Evolutionary conservation across 2,329 filamentous ascomycete species (phyloP).

Genomic region (Pyrenophora seminiperda): DNA sequence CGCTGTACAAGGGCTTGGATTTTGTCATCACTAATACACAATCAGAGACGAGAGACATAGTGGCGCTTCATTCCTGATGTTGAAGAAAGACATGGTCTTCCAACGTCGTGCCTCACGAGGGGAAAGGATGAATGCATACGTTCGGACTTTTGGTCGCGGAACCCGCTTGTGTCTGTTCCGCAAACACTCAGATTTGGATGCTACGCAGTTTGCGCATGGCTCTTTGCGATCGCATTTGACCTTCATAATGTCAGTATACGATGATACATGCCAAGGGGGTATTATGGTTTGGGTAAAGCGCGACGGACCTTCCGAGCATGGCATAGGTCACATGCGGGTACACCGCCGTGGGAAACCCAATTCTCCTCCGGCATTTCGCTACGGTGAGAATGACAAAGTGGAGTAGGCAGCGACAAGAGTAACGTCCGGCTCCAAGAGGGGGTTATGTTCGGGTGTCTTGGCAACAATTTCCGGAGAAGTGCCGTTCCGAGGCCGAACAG

Average conservation of each 20-base stretch:
- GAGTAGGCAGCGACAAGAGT: conserved; percentile 1
- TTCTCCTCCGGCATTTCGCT: conserved; percentile 39
- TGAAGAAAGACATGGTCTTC: background rate
- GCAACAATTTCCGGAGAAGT: conserved; percentile 1
- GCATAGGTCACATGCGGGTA: conserved; percentile 40
- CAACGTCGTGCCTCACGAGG: background rate
- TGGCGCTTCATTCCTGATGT: background rate
- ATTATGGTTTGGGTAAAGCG: background rate
- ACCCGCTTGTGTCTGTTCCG: conserved; percentile 38
- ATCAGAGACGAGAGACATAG: conserved; percentile 2
- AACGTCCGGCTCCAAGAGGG: background rate
- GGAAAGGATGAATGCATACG: conserved; percentile 20
- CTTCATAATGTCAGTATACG: conserved; percentile 17
- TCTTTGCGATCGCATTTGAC: conserved; percentile 45
- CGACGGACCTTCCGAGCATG: conserved; percentile 26
- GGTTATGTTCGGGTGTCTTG: conserved; percentile 13
- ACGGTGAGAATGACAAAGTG: background rate
- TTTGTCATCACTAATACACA: conserved; percentile 31
- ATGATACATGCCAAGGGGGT: background rate
- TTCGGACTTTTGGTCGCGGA: conserved; percentile 33
- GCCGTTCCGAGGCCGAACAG: conserved; percentile 8
- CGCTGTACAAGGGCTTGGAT: conserved; percentile 38
- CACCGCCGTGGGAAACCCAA: conserved; percentile 39
- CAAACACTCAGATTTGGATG: conserved; percentile 35
- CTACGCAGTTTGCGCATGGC: conserved; percentile 39